Conservation (phyloP, 495 filamentous ascomycete species). For the Aspergillus ellipticus region DNA sequence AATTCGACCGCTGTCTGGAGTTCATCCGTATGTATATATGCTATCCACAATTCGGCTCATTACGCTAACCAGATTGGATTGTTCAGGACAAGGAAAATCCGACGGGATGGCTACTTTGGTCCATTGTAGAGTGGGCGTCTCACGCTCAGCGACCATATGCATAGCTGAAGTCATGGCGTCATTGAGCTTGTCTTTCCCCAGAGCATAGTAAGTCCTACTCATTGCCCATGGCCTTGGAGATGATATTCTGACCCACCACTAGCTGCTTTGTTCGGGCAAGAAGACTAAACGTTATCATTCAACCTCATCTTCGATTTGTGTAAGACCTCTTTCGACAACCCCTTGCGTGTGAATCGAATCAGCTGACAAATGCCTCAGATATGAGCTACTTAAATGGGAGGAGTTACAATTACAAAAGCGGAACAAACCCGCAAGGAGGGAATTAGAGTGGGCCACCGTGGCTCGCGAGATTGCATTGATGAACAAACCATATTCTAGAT, state of each 20-base stretch:
- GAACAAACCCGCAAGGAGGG: constrained; percentile 53
- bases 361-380: constrained; percentile 27
- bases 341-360: background rate
- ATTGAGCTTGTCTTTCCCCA: constrained; percentile 74
- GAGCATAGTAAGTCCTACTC: constrained; percentile 68
- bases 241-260: constrained; percentile 10
- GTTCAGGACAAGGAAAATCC: constrained; percentile 65
- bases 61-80: background rate
- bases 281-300: constrained; percentile 73
- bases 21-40: constrained; percentile 73
- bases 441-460: constrained; percentile 88
- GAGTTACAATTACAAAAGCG: constrained; percentile 54
- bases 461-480: constrained; percentile 87
- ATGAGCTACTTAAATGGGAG: constrained; percentile 88
- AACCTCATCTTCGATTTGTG: constrained; percentile 66
- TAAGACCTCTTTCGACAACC: constrained; percentile 25
- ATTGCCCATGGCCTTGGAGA: background rate
- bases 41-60: background rate
- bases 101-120: constrained; percentile 85
- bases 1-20: constrained; percentile 81
- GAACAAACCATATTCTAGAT: constrained; percentile 79
- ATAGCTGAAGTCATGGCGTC: constrained; percentile 95
- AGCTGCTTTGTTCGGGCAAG: constrained; percentile 91
- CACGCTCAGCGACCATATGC: constrained; percentile 91
- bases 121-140: constrained; percentile 95